phyloP scores from a whole-genome alignment of 768 basidiomycete genomes.

The Termitomyces sp. region DNA sequence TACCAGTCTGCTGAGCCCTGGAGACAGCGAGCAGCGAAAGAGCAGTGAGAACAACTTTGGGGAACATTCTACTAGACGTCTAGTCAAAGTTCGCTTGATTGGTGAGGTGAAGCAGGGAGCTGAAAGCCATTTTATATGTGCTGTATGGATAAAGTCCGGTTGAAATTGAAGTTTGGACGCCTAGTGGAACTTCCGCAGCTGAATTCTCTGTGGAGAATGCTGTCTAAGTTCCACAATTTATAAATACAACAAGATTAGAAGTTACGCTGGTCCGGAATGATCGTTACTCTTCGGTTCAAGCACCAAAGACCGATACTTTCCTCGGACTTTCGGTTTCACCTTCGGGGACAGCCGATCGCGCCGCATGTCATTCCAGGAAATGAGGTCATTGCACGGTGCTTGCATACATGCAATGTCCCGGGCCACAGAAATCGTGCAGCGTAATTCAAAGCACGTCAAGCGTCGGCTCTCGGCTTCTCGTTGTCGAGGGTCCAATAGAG shows the following conservation, averaged over 20 bases:
- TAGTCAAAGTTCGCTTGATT: background rate
- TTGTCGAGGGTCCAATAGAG: no score
- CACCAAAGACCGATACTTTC: no score
- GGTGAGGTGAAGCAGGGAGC: background rate
- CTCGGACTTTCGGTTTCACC: no score
- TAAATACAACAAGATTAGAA: background rate
- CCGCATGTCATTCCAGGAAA: no score
- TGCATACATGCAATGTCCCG: no score
- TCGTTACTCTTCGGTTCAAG: no score
- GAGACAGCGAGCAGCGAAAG: conserved; percentile 25
- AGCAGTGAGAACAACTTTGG: conserved; percentile 16
- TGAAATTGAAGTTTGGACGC: background rate
- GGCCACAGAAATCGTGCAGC: no score
- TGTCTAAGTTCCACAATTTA: background rate
- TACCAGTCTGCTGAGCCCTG: conserved; percentile 42
- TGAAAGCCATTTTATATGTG: background rate
- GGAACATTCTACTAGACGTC: background rate
- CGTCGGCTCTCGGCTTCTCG: no score
- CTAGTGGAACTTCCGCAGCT: background rate
- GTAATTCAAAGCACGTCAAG: no score
- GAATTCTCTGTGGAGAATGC: background rate
- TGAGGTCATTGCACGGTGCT: no score
- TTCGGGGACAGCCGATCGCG: no score
- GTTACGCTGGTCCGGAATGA: background rate
- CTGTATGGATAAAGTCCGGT: conserved; percentile 2